A percentile compares a stretch with the other conserved stretches of the same genome.
Conservation (phyloP, 768 basidiomycete species). For the Cyathus striatus region DNA sequence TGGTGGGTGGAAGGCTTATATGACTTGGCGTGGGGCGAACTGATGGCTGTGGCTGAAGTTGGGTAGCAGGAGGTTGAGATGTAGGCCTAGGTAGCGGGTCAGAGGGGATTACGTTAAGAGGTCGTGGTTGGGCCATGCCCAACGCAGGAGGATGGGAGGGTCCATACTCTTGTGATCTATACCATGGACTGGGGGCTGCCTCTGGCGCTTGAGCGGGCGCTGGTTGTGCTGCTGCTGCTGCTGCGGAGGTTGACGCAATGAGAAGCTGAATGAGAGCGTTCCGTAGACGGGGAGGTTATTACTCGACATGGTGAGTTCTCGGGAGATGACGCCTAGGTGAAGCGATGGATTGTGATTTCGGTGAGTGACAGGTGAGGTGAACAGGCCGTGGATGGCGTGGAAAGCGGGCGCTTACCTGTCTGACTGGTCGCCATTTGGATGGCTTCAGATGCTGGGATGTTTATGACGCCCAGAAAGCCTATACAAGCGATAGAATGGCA, state of each 20-base stretch:
- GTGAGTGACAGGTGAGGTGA: too few species aligned
- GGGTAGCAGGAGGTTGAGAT: too few species aligned
- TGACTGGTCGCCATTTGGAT: conserved; percentile 41
- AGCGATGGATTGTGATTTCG: too few species aligned
- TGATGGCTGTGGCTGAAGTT: conserved; percentile 4
- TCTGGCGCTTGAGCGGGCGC: conserved; percentile 4
- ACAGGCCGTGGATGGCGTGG: too few species aligned
- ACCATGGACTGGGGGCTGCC: too few species aligned
- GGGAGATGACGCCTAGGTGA: conserved; percentile 57
- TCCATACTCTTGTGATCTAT: too few species aligned
- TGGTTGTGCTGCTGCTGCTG: conserved; percentile 11
- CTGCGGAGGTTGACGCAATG: conserved; percentile 30
- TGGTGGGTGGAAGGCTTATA: conserved; percentile 15
- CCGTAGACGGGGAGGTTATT: conserved; percentile 81
- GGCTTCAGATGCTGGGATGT: conserved; percentile 49
- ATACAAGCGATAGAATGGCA: conserved; percentile 1
- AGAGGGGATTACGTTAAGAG: too few species aligned
- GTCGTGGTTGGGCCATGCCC: too few species aligned
- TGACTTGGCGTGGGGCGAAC: background rate
- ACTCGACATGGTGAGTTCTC: conserved; percentile 68
- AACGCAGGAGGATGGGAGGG: too few species aligned
- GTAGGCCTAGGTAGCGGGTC: too few species aligned
- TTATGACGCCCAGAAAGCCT: conserved; percentile 59
- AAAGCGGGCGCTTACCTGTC: conserved; percentile 30
- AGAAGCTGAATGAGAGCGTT: conserved; percentile 66